These are phyloP conservation scores for Bruguiera parviflora DNA, from an alignment of 345 rosid genomes.

Conservation along the genomic window DNA sequence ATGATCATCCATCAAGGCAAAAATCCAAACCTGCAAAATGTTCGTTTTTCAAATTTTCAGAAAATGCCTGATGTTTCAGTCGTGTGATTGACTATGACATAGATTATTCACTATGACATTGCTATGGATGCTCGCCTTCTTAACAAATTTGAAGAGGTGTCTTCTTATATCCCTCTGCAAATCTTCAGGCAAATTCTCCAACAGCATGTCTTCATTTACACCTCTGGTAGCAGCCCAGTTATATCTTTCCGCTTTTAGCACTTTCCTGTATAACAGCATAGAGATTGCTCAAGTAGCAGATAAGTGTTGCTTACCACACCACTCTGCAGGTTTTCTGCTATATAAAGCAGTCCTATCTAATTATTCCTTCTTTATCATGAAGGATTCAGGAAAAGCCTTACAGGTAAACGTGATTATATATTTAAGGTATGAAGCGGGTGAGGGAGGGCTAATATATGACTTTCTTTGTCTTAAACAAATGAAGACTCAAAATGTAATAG, in stretches of 20 bases:
- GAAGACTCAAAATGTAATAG: too few species aligned
- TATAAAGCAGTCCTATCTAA: not conserved
- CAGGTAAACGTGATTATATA: too few species aligned
- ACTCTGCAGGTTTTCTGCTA: not conserved
- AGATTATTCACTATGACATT: not conserved
- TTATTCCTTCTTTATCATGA: not conserved
- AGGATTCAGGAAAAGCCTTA: too few species aligned
- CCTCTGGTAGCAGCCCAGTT: constrained; percentile 94
- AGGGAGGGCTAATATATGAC: too few species aligned
- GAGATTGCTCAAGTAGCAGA: not conserved
- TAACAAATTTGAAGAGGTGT: constrained; percentile 75
- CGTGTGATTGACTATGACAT: not conserved
- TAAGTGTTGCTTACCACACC: not conserved
- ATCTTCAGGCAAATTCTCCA: constrained; percentile 82
- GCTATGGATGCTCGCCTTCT: constrained; percentile 44
- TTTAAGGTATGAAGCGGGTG: too few species aligned
- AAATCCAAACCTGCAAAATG: constrained; percentile 63
- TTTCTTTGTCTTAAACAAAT: too few species aligned
- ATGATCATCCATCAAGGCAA: constrained; percentile 65
- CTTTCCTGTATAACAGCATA: constrained; percentile 49
- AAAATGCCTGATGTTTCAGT: not conserved
- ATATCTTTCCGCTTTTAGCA: constrained; percentile 74
- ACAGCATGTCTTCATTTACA: constrained; percentile 63
- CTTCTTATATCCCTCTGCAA: constrained; percentile 86
- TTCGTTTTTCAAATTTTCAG: not conserved